A percentile compares a stretch with the other conserved stretches of the same genome.
Evolutionary conservation across 2,329 filamentous ascomycete genomes (phyloP).

Genomic region (Paradendryphiella salina): DNA sequence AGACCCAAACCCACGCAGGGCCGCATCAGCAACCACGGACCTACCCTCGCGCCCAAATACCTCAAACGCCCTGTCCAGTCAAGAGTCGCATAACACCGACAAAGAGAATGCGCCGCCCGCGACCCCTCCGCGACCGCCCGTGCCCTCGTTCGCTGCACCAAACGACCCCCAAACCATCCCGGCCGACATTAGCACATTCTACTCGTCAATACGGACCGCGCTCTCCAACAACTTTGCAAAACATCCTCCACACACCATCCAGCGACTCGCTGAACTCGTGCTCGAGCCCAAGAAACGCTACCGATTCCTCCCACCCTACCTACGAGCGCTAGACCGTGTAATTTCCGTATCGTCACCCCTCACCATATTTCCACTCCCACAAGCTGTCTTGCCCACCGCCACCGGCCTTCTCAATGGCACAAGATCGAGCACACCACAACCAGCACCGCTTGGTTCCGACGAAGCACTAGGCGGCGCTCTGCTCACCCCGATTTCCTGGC

Average conservation of each 20-base stretch:
- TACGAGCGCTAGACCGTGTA: slow-evolving; percentile 88
- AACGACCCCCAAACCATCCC: slow-evolving; percentile 38
- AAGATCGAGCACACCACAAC: slow-evolving; percentile 48
- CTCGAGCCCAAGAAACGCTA: slow-evolving; percentile 78
- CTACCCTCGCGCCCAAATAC: slow-evolving; percentile 24
- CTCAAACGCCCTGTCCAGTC: slow-evolving; percentile 33
- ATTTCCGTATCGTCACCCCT: slow-evolving; percentile 84
- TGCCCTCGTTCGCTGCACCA: slow-evolving; percentile 48
- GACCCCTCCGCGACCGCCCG: slow-evolving; percentile 47
- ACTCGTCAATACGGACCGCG: slow-evolving; percentile 50
- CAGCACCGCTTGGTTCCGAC: slow-evolving; percentile 69
- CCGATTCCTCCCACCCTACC: slow-evolving; percentile 76
- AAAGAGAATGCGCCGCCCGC: slow-evolving; percentile 68
- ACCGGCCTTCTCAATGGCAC: slow-evolving; percentile 64
- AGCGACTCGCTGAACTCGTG: slow-evolving; percentile 86
- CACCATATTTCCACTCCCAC: slow-evolving; percentile 80
- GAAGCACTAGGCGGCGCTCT: slow-evolving; percentile 88
- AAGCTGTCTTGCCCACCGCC: slow-evolving; percentile 57
- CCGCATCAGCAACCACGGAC: slow-evolving; percentile 46
- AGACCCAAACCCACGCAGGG: slow-evolving; percentile 48
- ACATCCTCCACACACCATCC: slow-evolving; percentile 87
- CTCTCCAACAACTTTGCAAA: slow-evolving; percentile 68
- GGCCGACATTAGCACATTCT: slow-evolving; percentile 38
- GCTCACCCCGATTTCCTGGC: slow-evolving; percentile 92
- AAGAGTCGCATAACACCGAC: slow-evolving; percentile 61